These are phyloP conservation scores for Mycena haematopus DNA, from an alignment of 768 basidiomycete species.

Conservation along the genomic window DNA sequence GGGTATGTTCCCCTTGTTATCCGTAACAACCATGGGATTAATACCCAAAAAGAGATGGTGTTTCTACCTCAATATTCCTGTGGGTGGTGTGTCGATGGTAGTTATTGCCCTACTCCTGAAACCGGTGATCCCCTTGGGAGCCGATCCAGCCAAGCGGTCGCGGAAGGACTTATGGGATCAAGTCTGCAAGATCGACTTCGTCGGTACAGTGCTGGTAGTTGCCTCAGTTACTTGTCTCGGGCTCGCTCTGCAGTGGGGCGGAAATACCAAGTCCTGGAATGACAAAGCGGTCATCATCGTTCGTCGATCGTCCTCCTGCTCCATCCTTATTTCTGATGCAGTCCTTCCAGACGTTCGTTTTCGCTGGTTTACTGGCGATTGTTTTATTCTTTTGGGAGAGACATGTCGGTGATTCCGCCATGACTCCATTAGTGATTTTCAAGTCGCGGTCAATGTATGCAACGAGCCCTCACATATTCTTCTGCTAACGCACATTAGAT, in stretches of 20 bases:
- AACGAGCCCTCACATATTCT: neutral
- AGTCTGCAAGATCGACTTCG: slow-evolving; percentile 40
- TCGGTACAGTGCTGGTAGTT: slow-evolving; percentile 44
- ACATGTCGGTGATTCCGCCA: slow-evolving; percentile 24
- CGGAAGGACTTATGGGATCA: slow-evolving; percentile 23
- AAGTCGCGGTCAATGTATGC: slow-evolving; percentile 16
- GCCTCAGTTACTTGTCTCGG: slow-evolving; percentile 42
- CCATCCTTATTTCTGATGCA: neutral
- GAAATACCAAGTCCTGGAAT: slow-evolving; percentile 50
- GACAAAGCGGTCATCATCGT: slow-evolving; percentile 29
- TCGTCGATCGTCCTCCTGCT: neutral
- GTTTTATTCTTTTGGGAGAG: slow-evolving; percentile 27
- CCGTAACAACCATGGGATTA: neutral
- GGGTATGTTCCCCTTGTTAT: slow-evolving; percentile 1
- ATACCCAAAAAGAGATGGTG: slow-evolving; percentile 8
- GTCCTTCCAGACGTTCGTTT: slow-evolving; percentile 15
- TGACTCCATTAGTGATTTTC: slow-evolving; percentile 27
- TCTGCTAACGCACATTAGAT: neutral
- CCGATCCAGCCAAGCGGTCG: slow-evolving; percentile 22
- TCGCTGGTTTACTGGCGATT: slow-evolving; percentile 15
- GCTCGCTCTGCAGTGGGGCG: slow-evolving; percentile 54
- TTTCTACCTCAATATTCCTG: slow-evolving; percentile 29
- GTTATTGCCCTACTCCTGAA: slow-evolving; percentile 22
- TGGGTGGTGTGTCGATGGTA: slow-evolving; percentile 28
- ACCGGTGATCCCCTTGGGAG: slow-evolving; percentile 24